phyloP scores from a whole-genome alignment of 768 basidiomycete genomes.

The Tulasnella sp. region DNA sequence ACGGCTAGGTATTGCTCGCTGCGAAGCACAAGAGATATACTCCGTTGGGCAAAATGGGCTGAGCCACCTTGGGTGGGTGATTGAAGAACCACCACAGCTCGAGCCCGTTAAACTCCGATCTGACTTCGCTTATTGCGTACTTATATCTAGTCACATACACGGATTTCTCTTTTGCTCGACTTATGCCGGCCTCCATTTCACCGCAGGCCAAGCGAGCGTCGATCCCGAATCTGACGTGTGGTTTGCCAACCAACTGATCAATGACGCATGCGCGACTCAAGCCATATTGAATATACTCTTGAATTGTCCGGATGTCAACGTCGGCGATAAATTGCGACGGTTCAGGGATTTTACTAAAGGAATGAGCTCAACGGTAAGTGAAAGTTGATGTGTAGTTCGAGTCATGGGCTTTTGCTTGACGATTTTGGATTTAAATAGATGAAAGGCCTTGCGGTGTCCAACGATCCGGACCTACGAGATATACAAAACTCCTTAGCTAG shows the following conservation, averaged over 20 bases:
- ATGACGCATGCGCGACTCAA: constrained; percentile 55
- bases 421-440: too few relatives aligned
- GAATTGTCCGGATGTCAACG: constrained; percentile 42
- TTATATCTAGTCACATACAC: background rate
- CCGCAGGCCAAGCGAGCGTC: background rate
- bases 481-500: constrained; percentile 52
- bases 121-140: too few relatives aligned
- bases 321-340: constrained; percentile 36
- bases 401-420: too few relatives aligned
- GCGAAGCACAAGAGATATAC: constrained; percentile 50
- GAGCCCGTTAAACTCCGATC: too few relatives aligned
- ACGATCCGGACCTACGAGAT: constrained; percentile 42
- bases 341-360: constrained; percentile 43
- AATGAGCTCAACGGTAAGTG: constrained; percentile 48
- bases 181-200: background rate
- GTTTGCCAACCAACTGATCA: constrained; percentile 60
- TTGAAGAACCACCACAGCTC: too few relatives aligned
- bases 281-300: constrained; percentile 51
- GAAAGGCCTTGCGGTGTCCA: constrained; percentile 52
- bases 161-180: background rate
- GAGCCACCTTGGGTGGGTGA: constrained; percentile 36
- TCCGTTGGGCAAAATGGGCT: constrained; percentile 54
- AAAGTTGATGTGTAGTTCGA: too few relatives aligned
- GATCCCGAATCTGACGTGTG: constrained; percentile 30
- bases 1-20: constrained; percentile 40